Percentiles rank a stretch among this genome's conserved stretches.
Conservation (phyloP, 768 basidiomycete genomes). For the Mycena pura region DNA sequence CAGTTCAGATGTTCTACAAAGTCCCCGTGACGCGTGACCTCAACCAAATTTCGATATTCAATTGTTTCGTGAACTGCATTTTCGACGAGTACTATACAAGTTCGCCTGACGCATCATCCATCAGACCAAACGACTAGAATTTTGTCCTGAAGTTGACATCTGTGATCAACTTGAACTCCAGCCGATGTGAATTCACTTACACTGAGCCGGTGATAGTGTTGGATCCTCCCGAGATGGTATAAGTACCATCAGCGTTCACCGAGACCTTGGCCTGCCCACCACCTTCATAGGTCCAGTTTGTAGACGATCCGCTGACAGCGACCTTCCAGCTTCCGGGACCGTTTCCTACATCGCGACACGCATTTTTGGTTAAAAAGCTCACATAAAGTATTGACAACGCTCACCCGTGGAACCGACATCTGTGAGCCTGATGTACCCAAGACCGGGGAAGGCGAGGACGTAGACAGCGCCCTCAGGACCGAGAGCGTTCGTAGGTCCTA, state of each 20-base stretch:
- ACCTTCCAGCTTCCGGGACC: too few relatives aligned
- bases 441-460: conserved; percentile 5
- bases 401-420: neutral
- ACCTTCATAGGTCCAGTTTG: too few relatives aligned
- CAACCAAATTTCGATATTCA: too few relatives aligned
- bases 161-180: neutral
- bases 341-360: neutral
- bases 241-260: too few relatives aligned
- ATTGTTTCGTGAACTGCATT: neutral
- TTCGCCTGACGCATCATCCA: neutral
- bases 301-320: too few relatives aligned
- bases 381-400: neutral
- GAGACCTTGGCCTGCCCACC: too few relatives aligned
- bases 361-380: neutral
- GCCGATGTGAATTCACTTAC: neutral
- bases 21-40: too few relatives aligned
- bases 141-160: neutral
- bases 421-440: conserved; percentile 5
- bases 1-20: too few relatives aligned
- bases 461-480: conserved; percentile 8
- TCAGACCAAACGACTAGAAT: too few relatives aligned
- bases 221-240: too few relatives aligned
- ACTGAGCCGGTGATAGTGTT: neutral
- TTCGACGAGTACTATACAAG: neutral
- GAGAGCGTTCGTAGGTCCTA: conserved; percentile 1